Conservation (phyloP, 257 asterid genomes). For the Linderniella brevidens region DNA sequence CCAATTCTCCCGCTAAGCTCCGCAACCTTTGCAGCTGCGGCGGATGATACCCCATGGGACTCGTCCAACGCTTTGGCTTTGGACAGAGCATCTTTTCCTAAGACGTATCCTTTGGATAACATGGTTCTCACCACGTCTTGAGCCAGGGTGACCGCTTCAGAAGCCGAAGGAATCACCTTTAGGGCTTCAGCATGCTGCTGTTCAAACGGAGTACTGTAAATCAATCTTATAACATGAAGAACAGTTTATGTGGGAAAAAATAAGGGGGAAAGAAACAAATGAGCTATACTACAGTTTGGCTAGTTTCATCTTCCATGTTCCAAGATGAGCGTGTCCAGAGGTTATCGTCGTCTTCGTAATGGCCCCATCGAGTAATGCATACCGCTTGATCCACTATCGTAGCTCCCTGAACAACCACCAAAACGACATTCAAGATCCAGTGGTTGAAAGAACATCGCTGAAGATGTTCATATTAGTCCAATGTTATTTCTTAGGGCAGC, state of each 20-base stretch:
- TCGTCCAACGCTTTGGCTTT: conserved; percentile 75
- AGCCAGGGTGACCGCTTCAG: conserved; percentile 69
- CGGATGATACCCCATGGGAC: conserved; percentile 80
- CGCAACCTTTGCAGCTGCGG: conserved; percentile 85
- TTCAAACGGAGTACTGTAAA: no score
- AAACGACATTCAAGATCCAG: not conserved
- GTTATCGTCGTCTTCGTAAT: conserved; percentile 40
- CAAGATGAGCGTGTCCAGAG: conserved; percentile 59
- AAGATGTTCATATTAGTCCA: no score
- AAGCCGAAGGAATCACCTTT: conserved; percentile 49
- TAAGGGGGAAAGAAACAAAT: conserved; percentile 1
- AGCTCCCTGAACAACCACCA: conserved; percentile 43
- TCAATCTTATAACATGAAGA: not conserved
- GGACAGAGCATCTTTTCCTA: conserved; percentile 74
- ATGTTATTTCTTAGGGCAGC: no score
- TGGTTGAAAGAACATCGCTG: not conserved
- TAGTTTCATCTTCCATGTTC: conserved; percentile 45
- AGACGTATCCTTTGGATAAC: conserved; percentile 58
- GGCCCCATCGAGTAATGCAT: conserved; percentile 82
- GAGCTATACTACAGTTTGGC: conserved; percentile 17
- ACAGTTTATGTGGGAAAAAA: not conserved
- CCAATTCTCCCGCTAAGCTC: conserved; percentile 70
- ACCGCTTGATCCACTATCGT: conserved; percentile 80
- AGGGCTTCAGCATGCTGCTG: conserved; percentile 23
- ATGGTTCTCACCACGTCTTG: conserved; percentile 82